Evolutionary conservation across 176 grass and related monocot species (phyloP).

Genomic region (Thalia dealbata): DNA sequence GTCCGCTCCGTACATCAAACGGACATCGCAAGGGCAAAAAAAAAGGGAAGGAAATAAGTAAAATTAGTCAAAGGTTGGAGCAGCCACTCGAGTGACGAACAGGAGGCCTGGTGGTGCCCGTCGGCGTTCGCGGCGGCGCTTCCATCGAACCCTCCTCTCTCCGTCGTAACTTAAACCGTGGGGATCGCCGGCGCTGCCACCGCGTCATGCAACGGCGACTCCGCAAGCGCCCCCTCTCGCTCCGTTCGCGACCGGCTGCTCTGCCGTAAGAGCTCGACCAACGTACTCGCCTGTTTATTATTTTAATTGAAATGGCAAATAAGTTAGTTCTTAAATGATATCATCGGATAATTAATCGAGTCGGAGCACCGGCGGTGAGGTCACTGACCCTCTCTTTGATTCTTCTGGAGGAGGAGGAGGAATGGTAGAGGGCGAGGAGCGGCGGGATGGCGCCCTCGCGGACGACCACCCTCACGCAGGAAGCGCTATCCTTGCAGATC

Average conservation of each 20-base stretch:
- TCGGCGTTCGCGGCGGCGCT: no score
- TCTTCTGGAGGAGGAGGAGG: constrained; percentile 26
- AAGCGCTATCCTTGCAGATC: constrained; percentile 70
- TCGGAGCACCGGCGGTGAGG: not conserved
- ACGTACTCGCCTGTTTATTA: constrained; percentile 44
- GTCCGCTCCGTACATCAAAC: no score
- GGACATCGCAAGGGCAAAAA: no score
- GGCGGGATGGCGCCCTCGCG: constrained; percentile 93
- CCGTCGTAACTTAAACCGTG: no score
- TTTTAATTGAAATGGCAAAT: not conserved
- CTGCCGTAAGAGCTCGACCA: constrained; percentile 67
- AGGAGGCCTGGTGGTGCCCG: no score
- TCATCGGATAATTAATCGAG: not conserved
- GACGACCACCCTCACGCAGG: constrained; percentile 63
- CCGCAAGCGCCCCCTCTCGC: not conserved
- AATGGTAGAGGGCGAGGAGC: constrained; percentile 71
- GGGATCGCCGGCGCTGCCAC: no score
- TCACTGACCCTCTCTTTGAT: constrained; percentile 53
- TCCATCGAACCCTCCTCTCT: no score
- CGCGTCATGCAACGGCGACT: not conserved
- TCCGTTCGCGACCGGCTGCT: no score
- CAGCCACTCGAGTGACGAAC: no score
- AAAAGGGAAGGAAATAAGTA: no score
- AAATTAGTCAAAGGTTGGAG: no score
- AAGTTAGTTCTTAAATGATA: no score